phyloP scores from a whole-genome alignment of 345 rosid species.

The Salix exigua region DNA sequence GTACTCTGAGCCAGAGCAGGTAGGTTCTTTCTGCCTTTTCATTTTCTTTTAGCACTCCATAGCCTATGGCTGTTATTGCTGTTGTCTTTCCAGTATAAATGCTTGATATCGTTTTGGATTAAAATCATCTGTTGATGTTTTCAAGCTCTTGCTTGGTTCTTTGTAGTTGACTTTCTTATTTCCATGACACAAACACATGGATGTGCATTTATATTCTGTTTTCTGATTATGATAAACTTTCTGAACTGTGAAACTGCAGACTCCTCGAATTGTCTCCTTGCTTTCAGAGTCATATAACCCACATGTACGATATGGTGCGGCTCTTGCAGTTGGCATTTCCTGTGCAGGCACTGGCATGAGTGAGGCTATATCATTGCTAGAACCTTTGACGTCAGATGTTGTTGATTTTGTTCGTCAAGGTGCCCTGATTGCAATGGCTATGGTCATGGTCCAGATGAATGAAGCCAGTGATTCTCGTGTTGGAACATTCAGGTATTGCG shows the following conservation, averaged over 20 bases:
- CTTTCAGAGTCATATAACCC: slow-evolving; percentile 98
- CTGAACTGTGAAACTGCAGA: slow-evolving; percentile 45
- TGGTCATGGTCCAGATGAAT: slow-evolving; percentile 96
- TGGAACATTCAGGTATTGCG: slow-evolving; percentile 77
- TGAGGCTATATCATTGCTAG: slow-evolving; percentile 97
- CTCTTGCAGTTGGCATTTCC: slow-evolving; percentile 98
- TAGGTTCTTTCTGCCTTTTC: slow-evolving; percentile 14
- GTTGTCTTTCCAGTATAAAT: slow-evolving; percentile 5
- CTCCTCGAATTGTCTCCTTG: slow-evolving; percentile 92
- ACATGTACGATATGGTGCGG: slow-evolving; percentile 99
- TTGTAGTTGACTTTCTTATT: neutral
- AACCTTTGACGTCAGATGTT: slow-evolving; percentile 94
- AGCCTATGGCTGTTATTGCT: neutral
- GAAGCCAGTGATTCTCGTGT: slow-evolving; percentile 98
- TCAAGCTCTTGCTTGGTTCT: neutral
- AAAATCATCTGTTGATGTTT: neutral
- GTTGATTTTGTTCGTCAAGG: slow-evolving; percentile 99
- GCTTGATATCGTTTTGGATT: neutral
- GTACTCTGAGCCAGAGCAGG: slow-evolving; percentile 99
- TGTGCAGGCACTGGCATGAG: slow-evolving; percentile 99
- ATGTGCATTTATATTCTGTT: neutral
- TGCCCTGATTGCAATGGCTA: slow-evolving; percentile 98
- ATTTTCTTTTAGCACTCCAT: neutral
- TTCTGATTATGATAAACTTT: slow-evolving; percentile 9
- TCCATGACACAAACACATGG: neutral